Evolutionary conservation across 495 filamentous ascomycete genomes (phyloP).

Genomic region (Lichina pygmaea): DNA sequence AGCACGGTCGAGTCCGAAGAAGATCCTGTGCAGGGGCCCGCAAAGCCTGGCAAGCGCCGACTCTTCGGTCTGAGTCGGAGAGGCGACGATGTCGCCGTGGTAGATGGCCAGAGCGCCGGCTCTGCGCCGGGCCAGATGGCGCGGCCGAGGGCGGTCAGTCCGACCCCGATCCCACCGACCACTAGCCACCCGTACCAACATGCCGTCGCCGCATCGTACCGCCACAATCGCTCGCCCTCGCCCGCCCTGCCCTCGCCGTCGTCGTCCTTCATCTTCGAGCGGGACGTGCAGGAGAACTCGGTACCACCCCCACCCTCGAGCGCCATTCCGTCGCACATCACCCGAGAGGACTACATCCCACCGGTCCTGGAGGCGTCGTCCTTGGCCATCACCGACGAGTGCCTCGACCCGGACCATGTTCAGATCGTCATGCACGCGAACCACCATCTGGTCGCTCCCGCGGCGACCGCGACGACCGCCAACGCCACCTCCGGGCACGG

Average conservation of each 20-base stretch:
- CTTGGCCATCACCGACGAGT: slow-evolving; percentile 60
- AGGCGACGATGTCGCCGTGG: not conserved
- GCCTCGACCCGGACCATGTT: slow-evolving; percentile 51
- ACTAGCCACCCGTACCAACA: not conserved
- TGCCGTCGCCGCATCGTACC: slow-evolving; percentile 6
- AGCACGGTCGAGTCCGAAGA: not conserved
- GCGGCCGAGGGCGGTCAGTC: not conserved
- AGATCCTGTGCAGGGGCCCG: not conserved
- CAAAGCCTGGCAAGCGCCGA: slow-evolving; percentile 1
- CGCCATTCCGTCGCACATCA: slow-evolving; percentile 65
- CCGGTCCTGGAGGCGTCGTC: slow-evolving; percentile 72
- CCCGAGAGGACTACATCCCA: slow-evolving; percentile 78
- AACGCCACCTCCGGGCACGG: slow-evolving; percentile 4
- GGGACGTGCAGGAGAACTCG: slow-evolving; percentile 61
- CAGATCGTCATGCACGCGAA: slow-evolving; percentile 65
- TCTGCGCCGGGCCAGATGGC: not conserved
- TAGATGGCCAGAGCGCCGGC: not conserved
- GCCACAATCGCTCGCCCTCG: slow-evolving; percentile 12
- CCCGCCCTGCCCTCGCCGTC: slow-evolving; percentile 14
- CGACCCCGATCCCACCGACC: not conserved
- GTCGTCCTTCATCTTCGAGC: slow-evolving; percentile 74
- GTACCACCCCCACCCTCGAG: slow-evolving; percentile 35
- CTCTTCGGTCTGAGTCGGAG: slow-evolving; percentile 2
- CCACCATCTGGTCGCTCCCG: slow-evolving; percentile 48
- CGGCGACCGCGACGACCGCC: slow-evolving; percentile 20